These are phyloP conservation scores for Solanum medicagineum DNA, from an alignment of 257 asterid species.

Conservation along the genomic window DNA sequence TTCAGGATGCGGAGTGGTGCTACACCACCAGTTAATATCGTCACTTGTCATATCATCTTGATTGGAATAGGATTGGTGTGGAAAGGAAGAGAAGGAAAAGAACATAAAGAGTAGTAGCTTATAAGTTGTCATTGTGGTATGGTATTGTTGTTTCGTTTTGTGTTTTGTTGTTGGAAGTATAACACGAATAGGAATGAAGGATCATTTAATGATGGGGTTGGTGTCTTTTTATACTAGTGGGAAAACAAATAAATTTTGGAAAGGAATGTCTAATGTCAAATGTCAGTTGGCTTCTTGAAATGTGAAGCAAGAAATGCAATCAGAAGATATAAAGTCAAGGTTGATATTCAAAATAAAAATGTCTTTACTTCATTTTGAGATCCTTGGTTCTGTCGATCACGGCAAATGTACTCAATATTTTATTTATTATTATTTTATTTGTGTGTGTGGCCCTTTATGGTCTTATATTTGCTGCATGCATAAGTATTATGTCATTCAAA, in stretches of 20 bases:
- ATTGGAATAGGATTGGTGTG: not conserved
- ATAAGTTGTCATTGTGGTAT: not conserved
- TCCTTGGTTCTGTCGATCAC: conserved; percentile 64
- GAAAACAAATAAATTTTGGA: not conserved
- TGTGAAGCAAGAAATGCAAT: not conserved
- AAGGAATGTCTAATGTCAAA: not conserved
- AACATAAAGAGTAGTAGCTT: not conserved
- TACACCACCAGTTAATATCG: conserved; percentile 50
- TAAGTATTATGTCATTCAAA: not conserved
- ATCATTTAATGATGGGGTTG: not conserved
- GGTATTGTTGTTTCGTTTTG: not conserved
- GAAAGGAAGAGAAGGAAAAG: conserved; percentile 4
- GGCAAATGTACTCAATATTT: conserved; percentile 38
- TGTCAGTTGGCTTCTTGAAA: not conserved
- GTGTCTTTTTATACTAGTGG: not conserved
- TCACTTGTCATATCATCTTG: not conserved
- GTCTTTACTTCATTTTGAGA: conserved; percentile 22
- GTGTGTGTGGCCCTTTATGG: not conserved
- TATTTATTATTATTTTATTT: not conserved
- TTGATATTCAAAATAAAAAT: conserved; percentile 1
- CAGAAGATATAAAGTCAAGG: conserved; percentile 1
- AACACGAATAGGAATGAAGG: not conserved
- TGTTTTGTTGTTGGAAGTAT: not conserved
- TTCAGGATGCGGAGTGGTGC: conserved; percentile 52
- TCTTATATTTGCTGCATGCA: not conserved